Conservation (phyloP, 1,284 basidiomycete genomes). For the Apiotrichum domesticum region DNA sequence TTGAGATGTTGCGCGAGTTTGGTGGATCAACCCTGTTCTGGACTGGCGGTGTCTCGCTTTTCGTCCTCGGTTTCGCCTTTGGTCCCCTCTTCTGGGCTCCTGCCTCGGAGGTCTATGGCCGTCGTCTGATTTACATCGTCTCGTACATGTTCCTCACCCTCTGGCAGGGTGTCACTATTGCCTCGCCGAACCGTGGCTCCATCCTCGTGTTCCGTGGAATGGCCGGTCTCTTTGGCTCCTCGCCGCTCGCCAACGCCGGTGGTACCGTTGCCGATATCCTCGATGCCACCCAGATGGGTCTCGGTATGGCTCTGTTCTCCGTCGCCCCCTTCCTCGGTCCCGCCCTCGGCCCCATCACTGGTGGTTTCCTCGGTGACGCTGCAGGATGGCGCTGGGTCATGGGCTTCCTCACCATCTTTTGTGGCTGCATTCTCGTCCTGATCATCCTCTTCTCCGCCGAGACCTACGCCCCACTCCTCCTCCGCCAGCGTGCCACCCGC, state of each 20-base stretch:
- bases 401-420: conserved; percentile 58
- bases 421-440: conserved; percentile 4
- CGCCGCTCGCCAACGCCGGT: conserved; percentile 44
- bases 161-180: conserved; percentile 32
- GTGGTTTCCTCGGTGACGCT: conserved; percentile 45
- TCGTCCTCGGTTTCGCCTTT: conserved; percentile 40
- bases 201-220: conserved; percentile 39
- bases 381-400: conserved; percentile 54
- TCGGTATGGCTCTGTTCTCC: conserved; percentile 30
- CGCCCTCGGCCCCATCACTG: conserved; percentile 30
- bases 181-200: conserved; percentile 26
- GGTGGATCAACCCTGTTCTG: conserved; percentile 19
- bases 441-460: conserved; percentile 42
- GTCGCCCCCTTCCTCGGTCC: conserved; percentile 19
- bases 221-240: conserved; percentile 44
- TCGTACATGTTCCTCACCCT: conserved; percentile 45
- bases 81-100: conserved; percentile 45
- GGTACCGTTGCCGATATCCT: conserved; percentile 43
- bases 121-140: conserved; percentile 60
- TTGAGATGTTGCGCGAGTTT: conserved; percentile 23
- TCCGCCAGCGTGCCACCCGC: conserved; percentile 41
- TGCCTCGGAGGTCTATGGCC: conserved; percentile 53
- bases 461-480: conserved; percentile 49
- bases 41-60: conserved; percentile 32
- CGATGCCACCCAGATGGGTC: conserved; percentile 36